Conservation (phyloP, 73 alveolate genomes). For the Paramecium sonneborni region DNA sequence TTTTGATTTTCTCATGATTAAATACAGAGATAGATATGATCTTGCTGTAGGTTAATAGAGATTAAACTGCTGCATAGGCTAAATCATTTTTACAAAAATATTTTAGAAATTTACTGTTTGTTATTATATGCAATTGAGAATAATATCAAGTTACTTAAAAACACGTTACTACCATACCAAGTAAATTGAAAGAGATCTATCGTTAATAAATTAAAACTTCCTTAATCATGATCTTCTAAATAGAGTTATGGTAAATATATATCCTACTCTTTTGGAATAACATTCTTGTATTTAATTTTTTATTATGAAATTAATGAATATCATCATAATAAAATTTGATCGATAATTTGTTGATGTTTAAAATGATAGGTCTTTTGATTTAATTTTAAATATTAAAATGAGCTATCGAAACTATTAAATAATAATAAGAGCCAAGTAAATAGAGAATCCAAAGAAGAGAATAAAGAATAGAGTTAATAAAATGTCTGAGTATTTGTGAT, state of each 20-base stretch:
- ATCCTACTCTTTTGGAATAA: not conserved
- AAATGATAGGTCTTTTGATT: too few relatives aligned
- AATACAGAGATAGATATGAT: not conserved
- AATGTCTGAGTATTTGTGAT: not conserved
- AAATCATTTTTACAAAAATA: constrained; percentile 47
- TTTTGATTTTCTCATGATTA: not conserved
- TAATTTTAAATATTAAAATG: too few relatives aligned
- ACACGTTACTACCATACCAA: not conserved
- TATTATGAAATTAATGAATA: too few relatives aligned
- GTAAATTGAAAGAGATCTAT: not conserved
- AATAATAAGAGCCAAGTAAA: too few relatives aligned
- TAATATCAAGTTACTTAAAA: constrained; percentile 30
- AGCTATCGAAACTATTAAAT: too few relatives aligned
- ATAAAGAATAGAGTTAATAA: too few relatives aligned
- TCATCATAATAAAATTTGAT: too few relatives aligned
- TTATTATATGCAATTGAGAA: not conserved
- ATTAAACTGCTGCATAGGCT: constrained; percentile 31
- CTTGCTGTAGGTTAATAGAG: constrained; percentile 37
- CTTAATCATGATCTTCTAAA: constrained; percentile 5
- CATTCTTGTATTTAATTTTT: not conserved
- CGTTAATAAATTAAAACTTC: constrained; percentile 10
- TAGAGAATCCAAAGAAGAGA: too few relatives aligned
- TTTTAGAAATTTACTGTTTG: constrained; percentile 50
- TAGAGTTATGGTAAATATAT: not conserved
- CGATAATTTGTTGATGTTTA: too few relatives aligned